Evolutionary conservation across 768 basidiomycete species (phyloP), one percentile per base, ranked within the genome.

Genomic region (Tulasnella sp.): DNA sequence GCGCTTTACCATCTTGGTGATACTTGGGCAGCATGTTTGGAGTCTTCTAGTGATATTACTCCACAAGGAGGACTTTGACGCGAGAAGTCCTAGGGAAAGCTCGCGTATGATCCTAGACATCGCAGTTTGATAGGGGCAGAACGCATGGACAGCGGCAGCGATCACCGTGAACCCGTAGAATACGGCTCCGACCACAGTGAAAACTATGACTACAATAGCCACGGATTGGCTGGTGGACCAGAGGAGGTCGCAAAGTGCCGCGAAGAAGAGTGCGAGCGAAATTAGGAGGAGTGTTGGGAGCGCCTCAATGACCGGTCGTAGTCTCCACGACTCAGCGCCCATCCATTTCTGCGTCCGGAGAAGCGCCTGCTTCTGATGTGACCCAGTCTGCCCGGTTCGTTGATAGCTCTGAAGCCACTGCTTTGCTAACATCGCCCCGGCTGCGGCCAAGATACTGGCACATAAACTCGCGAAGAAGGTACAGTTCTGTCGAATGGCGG

Each of bases 361-460:
- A 21, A 26, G 3, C 8, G 5, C 27, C 41, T 53, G 52, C 9
- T 53, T 34, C 27, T 30, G 24, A 4, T 17, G 11, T 21, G 52
- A 3, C 15, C 38, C 38, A 11, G 21, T 30, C 27, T 30, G 30
- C 3, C 52, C 27, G 19, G 23, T 41, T 15, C 52, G 27, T 21
- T 53, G 23, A 19, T 26, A 32, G 30, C 38, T 41, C 41, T 30
- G 30, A 4, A 53, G 52, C 52, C 27, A 32, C 32, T 53, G 29
- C 23, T 53, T 53, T 3, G 29, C 52, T 21, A 53, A 32, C 38
- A 53, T 53, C 27, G 52, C 52, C 15, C 52, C 52, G 13, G 41
- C 27, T 3, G 52, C 27, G 19, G 52, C 52, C 3, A 53, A 34
- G n/a, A 53, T 19, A 34, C 52, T 53, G 19, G 29, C 21, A 11